Evolutionary conservation across 2,329 filamentous ascomycete genomes (phyloP).

Genomic region (Mariannaea sp.): DNA sequence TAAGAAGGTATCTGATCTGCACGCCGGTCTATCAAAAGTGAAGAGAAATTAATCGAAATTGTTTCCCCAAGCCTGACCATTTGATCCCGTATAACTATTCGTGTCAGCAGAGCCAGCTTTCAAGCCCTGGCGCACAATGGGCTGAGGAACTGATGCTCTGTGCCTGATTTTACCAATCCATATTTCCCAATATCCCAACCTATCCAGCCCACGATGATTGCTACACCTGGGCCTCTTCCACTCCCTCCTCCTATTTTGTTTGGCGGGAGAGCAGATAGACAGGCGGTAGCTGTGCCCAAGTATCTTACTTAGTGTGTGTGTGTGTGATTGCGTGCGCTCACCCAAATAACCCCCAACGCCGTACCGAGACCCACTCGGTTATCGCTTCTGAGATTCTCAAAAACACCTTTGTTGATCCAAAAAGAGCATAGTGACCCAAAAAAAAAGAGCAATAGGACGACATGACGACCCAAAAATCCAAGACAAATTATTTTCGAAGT

Average conservation of each 20-base stretch:
- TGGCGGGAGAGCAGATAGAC: neutral
- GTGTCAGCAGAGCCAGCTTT: conserved; percentile 8
- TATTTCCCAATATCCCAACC: neutral
- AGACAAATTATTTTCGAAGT: conserved; percentile 14
- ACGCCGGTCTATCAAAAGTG: conserved; percentile 13
- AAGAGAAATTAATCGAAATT: neutral
- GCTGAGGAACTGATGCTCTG: conserved; percentile 5
- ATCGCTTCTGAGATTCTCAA: conserved; percentile 1
- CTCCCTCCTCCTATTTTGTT: neutral
- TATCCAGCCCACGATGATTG: conserved; percentile 1
- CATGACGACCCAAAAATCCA: conserved; percentile 4
- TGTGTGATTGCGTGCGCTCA: neutral
- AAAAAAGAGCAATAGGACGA: neutral
- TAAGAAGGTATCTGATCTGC: conserved; percentile 18
- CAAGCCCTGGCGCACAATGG: conserved; percentile 9
- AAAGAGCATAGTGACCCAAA: neutral
- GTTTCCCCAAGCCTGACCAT: neutral
- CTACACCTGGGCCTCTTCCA: neutral
- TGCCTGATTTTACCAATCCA: conserved; percentile 13
- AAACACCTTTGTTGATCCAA: conserved; percentile 15
- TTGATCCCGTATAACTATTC: conserved; percentile 5
- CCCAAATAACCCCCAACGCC: conserved; percentile 20
- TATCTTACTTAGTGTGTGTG: neutral
- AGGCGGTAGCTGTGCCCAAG: neutral
- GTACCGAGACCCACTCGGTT: conserved; percentile 17